phyloP scores from a whole-genome alignment of 768 basidiomycete genomes.

The Tricholoma hemisulphureum region DNA sequence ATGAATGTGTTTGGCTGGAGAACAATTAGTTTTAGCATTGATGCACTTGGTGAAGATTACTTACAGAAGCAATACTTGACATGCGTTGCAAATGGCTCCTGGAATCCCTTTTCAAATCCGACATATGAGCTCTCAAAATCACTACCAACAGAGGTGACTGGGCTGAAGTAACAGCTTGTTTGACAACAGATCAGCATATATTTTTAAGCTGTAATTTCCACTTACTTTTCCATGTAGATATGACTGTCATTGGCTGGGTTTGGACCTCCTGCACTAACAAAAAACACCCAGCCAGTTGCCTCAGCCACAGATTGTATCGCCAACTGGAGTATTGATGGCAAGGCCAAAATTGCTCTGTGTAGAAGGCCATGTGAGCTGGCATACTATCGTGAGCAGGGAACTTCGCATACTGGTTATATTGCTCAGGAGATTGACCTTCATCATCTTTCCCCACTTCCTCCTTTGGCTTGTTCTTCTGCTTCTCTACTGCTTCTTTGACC shows the following conservation, averaged over 20 bases:
- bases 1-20: not conserved
- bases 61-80: not conserved
- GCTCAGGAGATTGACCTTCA: not conserved
- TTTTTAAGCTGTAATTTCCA: not conserved
- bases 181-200: not conserved
- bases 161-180: not conserved
- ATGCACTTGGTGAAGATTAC: not conserved
- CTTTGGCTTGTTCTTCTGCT: not conserved
- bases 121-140: not conserved
- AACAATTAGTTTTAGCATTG: not conserved
- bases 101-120: not conserved
- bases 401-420: conserved; percentile 2
- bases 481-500: not conserved
- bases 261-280: conserved; percentile 5
- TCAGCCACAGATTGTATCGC: conserved; percentile 3
- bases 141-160: not conserved
- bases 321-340: not conserved
- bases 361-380: not conserved
- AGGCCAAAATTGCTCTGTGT: not conserved
- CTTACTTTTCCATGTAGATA: conserved; percentile 9
- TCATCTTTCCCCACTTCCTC: not conserved
- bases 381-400: not conserved
- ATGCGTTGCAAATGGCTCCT: not conserved
- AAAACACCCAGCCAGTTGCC: conserved; percentile 13
- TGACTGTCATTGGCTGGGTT: conserved; percentile 2